phyloP scores from a whole-genome alignment of 2,329 filamentous ascomycete species.

The Aspergillus jensenii region DNA sequence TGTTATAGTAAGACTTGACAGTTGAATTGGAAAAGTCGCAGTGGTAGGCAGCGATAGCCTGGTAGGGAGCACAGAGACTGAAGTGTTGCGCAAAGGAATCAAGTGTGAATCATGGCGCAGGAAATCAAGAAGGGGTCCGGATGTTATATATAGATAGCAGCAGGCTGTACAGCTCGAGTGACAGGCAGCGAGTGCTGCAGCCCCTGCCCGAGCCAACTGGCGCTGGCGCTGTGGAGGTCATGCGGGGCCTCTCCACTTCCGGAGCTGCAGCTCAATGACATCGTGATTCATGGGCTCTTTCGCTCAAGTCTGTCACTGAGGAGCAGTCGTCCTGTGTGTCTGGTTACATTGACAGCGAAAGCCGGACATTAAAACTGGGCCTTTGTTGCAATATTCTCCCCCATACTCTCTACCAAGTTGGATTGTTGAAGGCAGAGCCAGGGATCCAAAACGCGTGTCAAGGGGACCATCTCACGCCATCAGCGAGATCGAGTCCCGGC shows the following conservation, averaged over 20 bases:
- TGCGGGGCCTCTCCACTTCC: conserved; percentile 14
- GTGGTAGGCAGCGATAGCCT: too few species aligned
- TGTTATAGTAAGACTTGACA: too few species aligned
- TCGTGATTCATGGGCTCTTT: neutral
- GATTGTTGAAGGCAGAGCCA: neutral
- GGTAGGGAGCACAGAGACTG: too few species aligned
- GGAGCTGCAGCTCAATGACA: neutral
- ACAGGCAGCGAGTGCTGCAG: neutral
- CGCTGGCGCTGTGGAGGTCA: conserved; percentile 6
- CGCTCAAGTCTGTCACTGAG: neutral
- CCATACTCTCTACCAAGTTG: neutral
- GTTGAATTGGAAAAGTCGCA: too few species aligned
- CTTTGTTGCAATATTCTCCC: neutral
- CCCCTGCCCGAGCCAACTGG: neutral
- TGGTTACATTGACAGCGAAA: neutral
- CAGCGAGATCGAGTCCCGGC: conserved; percentile 12
- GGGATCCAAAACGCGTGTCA: neutral
- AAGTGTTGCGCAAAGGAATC: too few species aligned
- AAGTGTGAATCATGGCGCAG: too few species aligned
- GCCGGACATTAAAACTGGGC: neutral
- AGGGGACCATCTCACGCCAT: conserved; percentile 16
- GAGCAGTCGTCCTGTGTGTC: neutral
- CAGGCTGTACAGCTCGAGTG: neutral
- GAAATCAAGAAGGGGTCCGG: neutral
- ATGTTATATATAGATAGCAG: neutral